Base-by-base conservation (phyloP, 108 stramenopile genomes). In the Chaetoceros muelleri region DNA sequence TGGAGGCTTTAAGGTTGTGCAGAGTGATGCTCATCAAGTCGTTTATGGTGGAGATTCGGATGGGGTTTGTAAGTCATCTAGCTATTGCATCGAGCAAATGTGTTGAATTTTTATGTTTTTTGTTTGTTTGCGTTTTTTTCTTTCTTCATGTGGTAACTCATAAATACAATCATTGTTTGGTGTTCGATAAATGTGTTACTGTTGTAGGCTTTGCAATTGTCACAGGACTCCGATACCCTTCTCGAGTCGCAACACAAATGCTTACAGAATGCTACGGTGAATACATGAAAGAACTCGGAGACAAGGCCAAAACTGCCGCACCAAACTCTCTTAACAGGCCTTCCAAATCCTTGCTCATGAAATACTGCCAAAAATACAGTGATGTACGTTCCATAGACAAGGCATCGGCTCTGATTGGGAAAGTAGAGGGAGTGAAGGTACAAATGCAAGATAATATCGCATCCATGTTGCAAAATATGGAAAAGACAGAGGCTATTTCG, bases 1-100 rank as follows among this genome's bases (percentile, higher is more conserved):
- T 46, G 90, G 90, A 29, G 90, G 90, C 24, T 92, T 92, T 70
- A 92, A 92, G 81, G 84, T 92, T 17, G 81, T 85, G 19, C 84
- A 85, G 66, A 76, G 74, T 28, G 90, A 92, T 70, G 70, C 77
- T 50, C 90, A 92, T 57, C 90, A 92, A 69, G 80, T 92, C 16
- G 71, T 85, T 53, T 92, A 88, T 51, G 90, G 90, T 46, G 78
- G 82, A 2, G 90, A 92, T 70, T 66, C 69, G 44, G 83, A 83
- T 64, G 90, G 84, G 40, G 57, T 92, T 53, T 85, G 90, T 91
- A 76, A 82, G 90, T 90, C 0, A n/a, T 28, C 24, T 16, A 17
- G 13, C 22, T 21, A 25, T 65, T n/a, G 54, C 44, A 44, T 52
- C 29, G 30, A 20, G 29, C 28, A 24, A 27, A 47, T 50, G 5